Evolutionary conservation across 768 basidiomycete species (phyloP), one percentile per base, ranked within the genome.

Genomic region (Lactarius pseudohatsudake): DNA sequence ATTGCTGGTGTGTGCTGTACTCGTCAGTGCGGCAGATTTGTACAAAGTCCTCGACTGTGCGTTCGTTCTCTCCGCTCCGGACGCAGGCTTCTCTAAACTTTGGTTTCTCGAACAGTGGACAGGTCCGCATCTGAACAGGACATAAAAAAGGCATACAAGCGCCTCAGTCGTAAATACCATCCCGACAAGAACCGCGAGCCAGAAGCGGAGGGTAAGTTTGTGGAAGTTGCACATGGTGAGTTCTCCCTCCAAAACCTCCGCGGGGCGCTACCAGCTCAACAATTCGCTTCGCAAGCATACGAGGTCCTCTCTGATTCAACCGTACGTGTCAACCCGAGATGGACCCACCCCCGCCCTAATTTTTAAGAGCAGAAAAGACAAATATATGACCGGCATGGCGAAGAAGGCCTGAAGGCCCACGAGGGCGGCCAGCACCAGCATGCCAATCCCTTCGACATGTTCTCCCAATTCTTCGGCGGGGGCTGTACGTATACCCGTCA

Each of bases 181-280:
- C 96, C 96, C 0, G 96, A 99, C 81, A 97, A 96, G 81, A 97
- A 96, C 77, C 90, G 89, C 72, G 91, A 91, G 18, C 84, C 87
- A 62, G 87, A 80, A 2, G 91, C 94, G 15, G 89, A 94, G 73
- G 85, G 85, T 63, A 90, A 83, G 74, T 98, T 98, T 75, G 92
- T 97, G 26, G 89, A 96, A 69, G 89, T 97, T 73, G 90, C 94
- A 22, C 86, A 89, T 72, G 94, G 95, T 95, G 72, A 68, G 85
- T 75, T 2, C 22, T 55, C 7, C 50, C 36, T 43, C 47, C 6
- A 55, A 20, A 22, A 11, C 18, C 1, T 34, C 57, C 70, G 26
- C 47, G 20, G 22, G 34, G 28, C 45, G 59, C 66, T n/a, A 59
- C 65, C 16, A 57, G 53, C 65, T 62, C 50, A 64, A 40, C 60